These are phyloP conservation scores for Astrocystis sublimbata DNA, from an alignment of 495 filamentous ascomycete genomes.

Conservation along the genomic window DNA sequence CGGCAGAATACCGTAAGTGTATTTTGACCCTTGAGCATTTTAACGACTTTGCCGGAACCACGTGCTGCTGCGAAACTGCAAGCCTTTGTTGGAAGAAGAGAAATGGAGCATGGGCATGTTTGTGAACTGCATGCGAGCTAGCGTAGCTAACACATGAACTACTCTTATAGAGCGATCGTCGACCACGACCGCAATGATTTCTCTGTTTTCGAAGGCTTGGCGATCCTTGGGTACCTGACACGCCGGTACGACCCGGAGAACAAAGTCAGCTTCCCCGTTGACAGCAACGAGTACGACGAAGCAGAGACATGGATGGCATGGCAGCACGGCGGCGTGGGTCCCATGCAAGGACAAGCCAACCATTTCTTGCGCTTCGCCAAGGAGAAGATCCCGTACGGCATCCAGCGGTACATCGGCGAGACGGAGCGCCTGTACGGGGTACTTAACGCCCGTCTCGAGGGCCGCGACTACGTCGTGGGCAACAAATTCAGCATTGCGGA, in stretches of 20 bases:
- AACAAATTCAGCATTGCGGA: slow-evolving; percentile 79
- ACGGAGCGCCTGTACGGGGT: slow-evolving; percentile 75
- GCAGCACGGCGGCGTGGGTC: slow-evolving; percentile 67
- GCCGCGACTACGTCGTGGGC: slow-evolving; percentile 65
- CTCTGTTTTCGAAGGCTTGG: slow-evolving; percentile 72
- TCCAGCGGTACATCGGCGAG: slow-evolving; percentile 77
- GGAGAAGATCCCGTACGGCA: slow-evolving; percentile 74
- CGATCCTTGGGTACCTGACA: slow-evolving; percentile 77
- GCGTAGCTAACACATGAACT: not conserved
- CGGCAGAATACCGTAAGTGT: slow-evolving; percentile 68
- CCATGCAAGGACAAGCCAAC: slow-evolving; percentile 88
- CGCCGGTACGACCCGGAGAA: slow-evolving; percentile 75
- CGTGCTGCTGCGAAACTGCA: too few species aligned
- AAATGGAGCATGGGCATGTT: too few species aligned
- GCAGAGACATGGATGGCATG: slow-evolving; percentile 65
- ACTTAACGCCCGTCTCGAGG: slow-evolving; percentile 65
- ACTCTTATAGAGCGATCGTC: slow-evolving; percentile 55
- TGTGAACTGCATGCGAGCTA: not conserved
- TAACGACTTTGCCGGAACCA: too few species aligned
- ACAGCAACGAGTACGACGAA: slow-evolving; percentile 67
- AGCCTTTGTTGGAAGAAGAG: too few species aligned
- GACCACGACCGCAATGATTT: slow-evolving; percentile 63
- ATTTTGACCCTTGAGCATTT: not conserved
- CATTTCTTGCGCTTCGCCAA: slow-evolving; percentile 78
- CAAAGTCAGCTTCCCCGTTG: slow-evolving; percentile 73